Conservation (phyloP, 139 green algal species). For the Closterium sp. region DNA sequence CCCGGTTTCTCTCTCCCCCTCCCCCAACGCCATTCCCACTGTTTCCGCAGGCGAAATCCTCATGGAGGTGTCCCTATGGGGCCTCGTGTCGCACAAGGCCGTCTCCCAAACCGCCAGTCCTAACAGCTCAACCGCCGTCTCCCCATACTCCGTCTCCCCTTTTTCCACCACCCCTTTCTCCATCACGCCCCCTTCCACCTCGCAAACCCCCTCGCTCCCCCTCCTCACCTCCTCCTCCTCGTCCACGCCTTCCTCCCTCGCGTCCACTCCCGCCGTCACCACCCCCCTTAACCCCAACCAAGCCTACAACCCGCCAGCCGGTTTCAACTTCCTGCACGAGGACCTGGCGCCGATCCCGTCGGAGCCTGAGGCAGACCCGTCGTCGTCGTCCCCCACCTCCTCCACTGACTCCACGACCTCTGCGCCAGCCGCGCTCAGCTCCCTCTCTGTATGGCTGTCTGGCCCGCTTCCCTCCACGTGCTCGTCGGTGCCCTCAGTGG, state of each 20-base stretch:
- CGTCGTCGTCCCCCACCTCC: neutral
- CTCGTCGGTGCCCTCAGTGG: neutral
- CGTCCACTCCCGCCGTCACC: neutral
- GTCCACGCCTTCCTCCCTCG: neutral
- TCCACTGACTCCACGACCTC: neutral
- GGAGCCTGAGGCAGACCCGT: no score
- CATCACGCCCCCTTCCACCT: neutral
- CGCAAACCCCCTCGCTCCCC: neutral
- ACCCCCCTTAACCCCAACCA: neutral
- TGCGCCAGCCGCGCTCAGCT: neutral
- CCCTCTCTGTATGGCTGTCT: neutral
- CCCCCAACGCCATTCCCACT: neutral
- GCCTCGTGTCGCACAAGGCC: neutral
- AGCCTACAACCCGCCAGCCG: neutral
- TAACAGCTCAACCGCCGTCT: neutral
- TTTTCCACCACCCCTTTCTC: neutral
- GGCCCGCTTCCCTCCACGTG: neutral
- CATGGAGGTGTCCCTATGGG: conserved; percentile 14
- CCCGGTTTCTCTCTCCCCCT: no score
- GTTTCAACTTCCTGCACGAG: neutral
- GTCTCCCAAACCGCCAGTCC: neutral
- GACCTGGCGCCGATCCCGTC: neutral
- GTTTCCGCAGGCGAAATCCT: conserved; percentile 25
- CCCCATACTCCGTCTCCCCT: conserved; percentile 7
- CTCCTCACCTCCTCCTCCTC: conserved; percentile 4